phyloP scores from a whole-genome alignment of 1,284 basidiomycete species.

The Cutaneotrichosporon sp. region DNA sequence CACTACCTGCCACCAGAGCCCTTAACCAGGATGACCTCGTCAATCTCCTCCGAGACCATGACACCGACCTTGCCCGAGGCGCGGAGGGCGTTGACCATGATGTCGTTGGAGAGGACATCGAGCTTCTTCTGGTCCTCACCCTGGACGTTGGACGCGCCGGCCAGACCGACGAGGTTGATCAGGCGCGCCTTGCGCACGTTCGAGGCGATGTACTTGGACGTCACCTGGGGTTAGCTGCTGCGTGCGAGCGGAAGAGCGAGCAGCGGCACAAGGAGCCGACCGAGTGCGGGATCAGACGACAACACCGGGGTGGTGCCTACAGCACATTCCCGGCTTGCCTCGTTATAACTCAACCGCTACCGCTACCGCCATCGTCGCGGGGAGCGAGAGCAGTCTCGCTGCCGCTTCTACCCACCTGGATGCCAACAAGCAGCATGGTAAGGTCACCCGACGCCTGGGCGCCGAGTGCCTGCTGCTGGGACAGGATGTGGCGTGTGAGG shows the following conservation, averaged over 20 bases:
- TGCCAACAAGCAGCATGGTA: slow-evolving; percentile 87
- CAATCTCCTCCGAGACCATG: slow-evolving; percentile 89
- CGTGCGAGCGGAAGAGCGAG: neutral
- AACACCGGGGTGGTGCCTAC: neutral
- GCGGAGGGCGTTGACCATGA: slow-evolving; percentile 94
- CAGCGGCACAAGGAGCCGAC: neutral
- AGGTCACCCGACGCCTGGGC: slow-evolving; percentile 82
- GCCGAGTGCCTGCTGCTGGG: slow-evolving; percentile 73
- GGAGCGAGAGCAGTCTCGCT: too few relatives aligned
- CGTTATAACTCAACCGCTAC: neutral
- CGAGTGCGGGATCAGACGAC: too few relatives aligned
- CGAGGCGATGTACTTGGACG: slow-evolving; percentile 85
- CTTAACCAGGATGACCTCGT: slow-evolving; percentile 79
- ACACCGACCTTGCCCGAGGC: slow-evolving; percentile 94
- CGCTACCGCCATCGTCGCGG: neutral
- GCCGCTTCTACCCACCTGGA: slow-evolving; percentile 60
- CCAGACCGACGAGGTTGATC: slow-evolving; percentile 96
- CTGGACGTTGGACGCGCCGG: slow-evolving; percentile 93
- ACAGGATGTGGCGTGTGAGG: slow-evolving; percentile 81
- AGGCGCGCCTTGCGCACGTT: slow-evolving; percentile 95
- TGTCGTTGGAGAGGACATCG: slow-evolving; percentile 95
- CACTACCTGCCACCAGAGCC: slow-evolving; percentile 62
- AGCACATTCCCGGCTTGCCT: too few relatives aligned
- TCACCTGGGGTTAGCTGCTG: slow-evolving; percentile 46
- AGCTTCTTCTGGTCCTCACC: slow-evolving; percentile 99